These are phyloP conservation scores for Hypomyces perniciosus DNA, from an alignment of 2,329 filamentous ascomycete genomes.

Conservation along the genomic window DNA sequence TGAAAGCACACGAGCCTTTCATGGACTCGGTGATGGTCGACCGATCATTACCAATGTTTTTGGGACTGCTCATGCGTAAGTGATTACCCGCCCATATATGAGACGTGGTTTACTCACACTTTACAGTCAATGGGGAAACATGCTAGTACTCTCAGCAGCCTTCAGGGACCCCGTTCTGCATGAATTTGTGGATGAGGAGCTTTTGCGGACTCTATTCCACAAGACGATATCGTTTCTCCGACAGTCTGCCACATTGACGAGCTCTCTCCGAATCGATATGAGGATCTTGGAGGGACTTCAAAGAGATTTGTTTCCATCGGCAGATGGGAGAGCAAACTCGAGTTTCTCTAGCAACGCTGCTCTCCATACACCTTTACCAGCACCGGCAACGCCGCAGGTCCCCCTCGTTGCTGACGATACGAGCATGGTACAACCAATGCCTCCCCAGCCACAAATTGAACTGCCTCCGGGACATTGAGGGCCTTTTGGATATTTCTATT, in stretches of 20 bases:
- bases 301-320: constrained; percentile 35
- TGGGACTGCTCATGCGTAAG: constrained; percentile 92
- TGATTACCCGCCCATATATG: constrained; percentile 19
- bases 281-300: constrained; percentile 60
- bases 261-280: constrained; percentile 67
- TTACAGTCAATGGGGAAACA: constrained; percentile 87
- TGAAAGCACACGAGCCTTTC: constrained; percentile 78
- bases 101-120: constrained; percentile 12
- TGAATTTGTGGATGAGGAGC: constrained; percentile 48
- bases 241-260: constrained; percentile 64
- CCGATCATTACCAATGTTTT: constrained; percentile 93
- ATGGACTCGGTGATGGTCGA: constrained; percentile 55
- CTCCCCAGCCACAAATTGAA: constrained; percentile 2
- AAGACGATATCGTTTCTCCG: constrained; percentile 73
- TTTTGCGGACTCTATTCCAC: constrained; percentile 55
- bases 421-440: constrained; percentile 2
- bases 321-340: constrained; percentile 27
- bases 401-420: constrained; percentile 1
- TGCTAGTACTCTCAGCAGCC: constrained; percentile 81
- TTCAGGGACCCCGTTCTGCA: constrained; percentile 61
- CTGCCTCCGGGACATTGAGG: constrained; percentile 5
- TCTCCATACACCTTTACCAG: constrained; percentile 17
- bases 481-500: background rate
- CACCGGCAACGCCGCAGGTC: constrained; percentile 5
- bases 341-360: constrained; percentile 38